These are phyloP conservation scores for Rubroshorea leprosula DNA, from an alignment of 345 rosid genomes.

Conservation along the genomic window DNA sequence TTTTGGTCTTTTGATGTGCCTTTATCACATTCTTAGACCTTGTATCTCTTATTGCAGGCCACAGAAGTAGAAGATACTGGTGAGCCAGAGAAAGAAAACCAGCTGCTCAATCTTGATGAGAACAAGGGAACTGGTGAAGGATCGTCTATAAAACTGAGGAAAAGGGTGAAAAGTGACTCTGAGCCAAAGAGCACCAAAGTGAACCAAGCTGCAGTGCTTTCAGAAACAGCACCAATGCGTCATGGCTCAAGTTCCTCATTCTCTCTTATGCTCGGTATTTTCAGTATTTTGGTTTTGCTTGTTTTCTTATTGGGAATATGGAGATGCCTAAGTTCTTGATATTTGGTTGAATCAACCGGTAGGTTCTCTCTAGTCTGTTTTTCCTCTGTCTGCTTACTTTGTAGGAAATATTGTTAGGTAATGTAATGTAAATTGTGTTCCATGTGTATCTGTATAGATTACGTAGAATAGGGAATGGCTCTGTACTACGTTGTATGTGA, in stretches of 20 bases:
- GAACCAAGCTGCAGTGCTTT: constrained; percentile 3
- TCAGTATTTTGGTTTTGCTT: constrained; percentile 12
- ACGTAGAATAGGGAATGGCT: no score
- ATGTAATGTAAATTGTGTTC: no score
- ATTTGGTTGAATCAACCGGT: not conserved
- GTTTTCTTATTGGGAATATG: constrained; percentile 18
- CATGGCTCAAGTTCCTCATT: not conserved
- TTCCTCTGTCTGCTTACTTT: not conserved
- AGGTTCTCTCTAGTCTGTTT: not conserved
- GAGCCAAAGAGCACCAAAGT: constrained; percentile 10
- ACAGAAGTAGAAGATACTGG: constrained; percentile 14
- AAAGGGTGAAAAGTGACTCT: constrained; percentile 14
- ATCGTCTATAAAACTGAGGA: constrained; percentile 22
- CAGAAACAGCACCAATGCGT: constrained; percentile 1
- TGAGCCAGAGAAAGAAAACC: constrained; percentile 12
- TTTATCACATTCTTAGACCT: not conserved
- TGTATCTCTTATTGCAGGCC: constrained; percentile 26
- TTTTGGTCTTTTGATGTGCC: not conserved
- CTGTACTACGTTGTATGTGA: no score
- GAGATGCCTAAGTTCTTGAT: constrained; percentile 8
- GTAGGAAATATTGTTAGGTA: no score
- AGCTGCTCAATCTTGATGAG: constrained; percentile 10
- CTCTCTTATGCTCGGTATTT: constrained; percentile 14
- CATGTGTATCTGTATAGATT: no score
- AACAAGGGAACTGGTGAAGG: constrained; percentile 15